phyloP scores from a whole-genome alignment of 352 stramenopile species.

The Saprolegnia parasitica region DNA sequence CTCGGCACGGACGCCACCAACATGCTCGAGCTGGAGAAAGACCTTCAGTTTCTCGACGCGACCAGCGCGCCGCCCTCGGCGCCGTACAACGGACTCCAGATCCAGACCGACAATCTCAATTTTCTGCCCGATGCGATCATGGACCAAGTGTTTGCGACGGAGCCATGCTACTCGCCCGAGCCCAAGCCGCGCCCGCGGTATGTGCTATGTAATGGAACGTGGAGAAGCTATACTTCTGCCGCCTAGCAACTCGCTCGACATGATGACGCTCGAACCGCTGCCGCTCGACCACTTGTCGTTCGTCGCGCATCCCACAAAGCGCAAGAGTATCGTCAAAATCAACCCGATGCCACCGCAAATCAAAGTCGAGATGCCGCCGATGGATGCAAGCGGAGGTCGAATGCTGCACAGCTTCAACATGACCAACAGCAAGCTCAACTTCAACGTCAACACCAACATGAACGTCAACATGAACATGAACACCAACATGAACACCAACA shows the following conservation, averaged over 20 bases:
- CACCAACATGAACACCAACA: background rate
- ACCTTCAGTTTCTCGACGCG: conserved; percentile 17
- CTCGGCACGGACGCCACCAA: background rate
- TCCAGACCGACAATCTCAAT: conserved; percentile 7
- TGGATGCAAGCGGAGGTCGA: too few species aligned
- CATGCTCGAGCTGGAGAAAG: conserved; percentile 20
- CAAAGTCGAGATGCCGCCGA: background rate
- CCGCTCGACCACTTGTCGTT: conserved; percentile 22
- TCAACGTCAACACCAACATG: too few species aligned
- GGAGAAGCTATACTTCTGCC: background rate
- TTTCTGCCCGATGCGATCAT: conserved; percentile 10
- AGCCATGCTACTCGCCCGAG: conserved; percentile 26
- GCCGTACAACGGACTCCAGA: background rate
- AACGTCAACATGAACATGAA: too few species aligned
- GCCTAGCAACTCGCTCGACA: conserved; percentile 26
- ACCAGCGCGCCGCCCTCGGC: background rate
- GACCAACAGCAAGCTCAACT: too few species aligned
- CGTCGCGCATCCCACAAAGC: conserved; percentile 14
- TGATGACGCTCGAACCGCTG: conserved; percentile 25
- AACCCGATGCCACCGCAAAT: background rate
- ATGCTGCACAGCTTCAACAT: background rate
- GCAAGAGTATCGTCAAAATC: conserved; percentile 13
- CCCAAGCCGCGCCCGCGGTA: conserved; percentile 11
- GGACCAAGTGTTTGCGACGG: conserved; percentile 25
- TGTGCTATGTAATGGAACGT: background rate